These are phyloP conservation scores for Penicillium sp. DNA, from an alignment of 2,329 filamentous ascomycete species.

Conservation along the genomic window DNA sequence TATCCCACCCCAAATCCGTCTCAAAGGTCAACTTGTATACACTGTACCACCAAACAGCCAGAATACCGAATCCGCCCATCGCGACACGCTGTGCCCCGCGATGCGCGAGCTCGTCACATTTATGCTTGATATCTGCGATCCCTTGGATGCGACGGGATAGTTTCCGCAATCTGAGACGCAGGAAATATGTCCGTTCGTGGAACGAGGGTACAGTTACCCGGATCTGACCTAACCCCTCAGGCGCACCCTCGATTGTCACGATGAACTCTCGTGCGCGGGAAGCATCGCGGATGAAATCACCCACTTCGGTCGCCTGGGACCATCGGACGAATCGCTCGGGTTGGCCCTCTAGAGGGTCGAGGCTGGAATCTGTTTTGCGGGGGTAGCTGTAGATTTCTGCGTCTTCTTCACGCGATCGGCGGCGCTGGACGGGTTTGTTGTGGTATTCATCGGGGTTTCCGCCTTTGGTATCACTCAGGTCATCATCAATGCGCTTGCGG, in stretches of 20 bases:
- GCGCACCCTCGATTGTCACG: constrained; percentile 72
- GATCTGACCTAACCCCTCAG: constrained; percentile 62
- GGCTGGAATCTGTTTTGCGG: constrained; percentile 45
- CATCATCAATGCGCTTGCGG: constrained; percentile 37
- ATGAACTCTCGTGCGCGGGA: constrained; percentile 81
- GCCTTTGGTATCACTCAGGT: constrained; percentile 10
- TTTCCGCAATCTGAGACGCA: constrained; percentile 72
- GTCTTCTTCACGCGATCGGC: constrained; percentile 54
- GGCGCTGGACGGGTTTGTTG: constrained; percentile 38
- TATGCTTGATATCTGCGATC: constrained; percentile 71
- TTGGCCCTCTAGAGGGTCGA: constrained; percentile 12
- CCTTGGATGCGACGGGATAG: constrained; percentile 66
- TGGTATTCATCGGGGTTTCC: neutral
- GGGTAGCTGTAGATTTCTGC: constrained; percentile 71
- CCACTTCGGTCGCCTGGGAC: constrained; percentile 85
- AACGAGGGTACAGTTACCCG: constrained; percentile 81
- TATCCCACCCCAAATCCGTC: constrained; percentile 82
- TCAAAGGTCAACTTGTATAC: constrained; percentile 69
- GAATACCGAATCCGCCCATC: constrained; percentile 70
- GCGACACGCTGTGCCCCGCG: constrained; percentile 75
- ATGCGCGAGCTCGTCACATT: constrained; percentile 77
- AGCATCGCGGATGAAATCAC: constrained; percentile 90
- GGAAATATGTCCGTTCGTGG: constrained; percentile 84
- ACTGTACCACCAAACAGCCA: constrained; percentile 75
- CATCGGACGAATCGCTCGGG: constrained; percentile 71